Conservation (phyloP, 495 filamentous ascomycete genomes). For the Clavariopsis aquatica region DNA sequence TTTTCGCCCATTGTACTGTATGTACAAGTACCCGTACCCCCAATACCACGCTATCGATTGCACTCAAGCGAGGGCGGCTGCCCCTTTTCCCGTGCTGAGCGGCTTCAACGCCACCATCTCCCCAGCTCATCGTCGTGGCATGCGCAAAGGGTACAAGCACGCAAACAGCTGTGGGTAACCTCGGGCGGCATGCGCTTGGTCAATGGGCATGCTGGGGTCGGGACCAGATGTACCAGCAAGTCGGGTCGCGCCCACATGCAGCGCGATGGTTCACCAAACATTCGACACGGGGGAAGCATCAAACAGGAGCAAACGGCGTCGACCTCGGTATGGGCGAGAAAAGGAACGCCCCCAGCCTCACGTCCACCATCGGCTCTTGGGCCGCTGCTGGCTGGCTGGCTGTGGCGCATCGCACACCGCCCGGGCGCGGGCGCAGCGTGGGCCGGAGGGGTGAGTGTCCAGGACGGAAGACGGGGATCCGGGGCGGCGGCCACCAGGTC, state of each 20-base stretch:
- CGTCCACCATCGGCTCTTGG: neutral
- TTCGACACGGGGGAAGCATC: neutral
- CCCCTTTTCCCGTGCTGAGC: no score
- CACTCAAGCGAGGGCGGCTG: no score
- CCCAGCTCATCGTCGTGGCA: no score
- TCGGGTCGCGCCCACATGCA: conserved; percentile 7
- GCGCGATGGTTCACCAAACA: neutral
- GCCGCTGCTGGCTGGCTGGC: neutral
- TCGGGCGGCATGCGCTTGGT: no score
- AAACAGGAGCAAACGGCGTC: neutral
- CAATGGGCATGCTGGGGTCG: no score
- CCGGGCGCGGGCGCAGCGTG: neutral
- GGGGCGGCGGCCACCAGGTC: neutral
- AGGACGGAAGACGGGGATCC: neutral
- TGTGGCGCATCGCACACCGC: neutral
- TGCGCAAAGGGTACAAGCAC: no score
- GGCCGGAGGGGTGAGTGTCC: neutral
- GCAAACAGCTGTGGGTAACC: no score
- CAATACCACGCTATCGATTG: no score
- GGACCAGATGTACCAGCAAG: neutral
- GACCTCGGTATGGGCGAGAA: neutral
- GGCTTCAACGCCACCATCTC: no score
- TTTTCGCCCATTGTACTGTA: no score
- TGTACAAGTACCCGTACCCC: no score
- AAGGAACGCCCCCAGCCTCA: neutral